phyloP scores from a whole-genome alignment of 371 early-diverging fungal species.

The Dinochytrium kinnereticum region DNA sequence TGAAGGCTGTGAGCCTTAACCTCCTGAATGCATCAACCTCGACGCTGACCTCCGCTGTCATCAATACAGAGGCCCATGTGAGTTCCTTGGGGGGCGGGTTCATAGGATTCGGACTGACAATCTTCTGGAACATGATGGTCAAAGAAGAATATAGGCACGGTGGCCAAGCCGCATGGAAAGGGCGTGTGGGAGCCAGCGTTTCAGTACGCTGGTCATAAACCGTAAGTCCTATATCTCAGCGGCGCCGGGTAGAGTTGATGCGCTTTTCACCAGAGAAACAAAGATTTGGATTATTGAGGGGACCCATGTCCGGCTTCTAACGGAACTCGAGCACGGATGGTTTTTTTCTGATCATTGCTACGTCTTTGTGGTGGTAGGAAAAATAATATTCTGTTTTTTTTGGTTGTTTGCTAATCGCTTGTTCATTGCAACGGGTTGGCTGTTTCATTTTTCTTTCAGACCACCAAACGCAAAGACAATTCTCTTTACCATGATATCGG shows the following conservation, averaged over 20 bases:
- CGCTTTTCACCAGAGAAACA: slow-evolving; percentile 15
- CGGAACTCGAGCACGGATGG: slow-evolving; percentile 29
- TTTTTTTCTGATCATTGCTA: slow-evolving; percentile 27
- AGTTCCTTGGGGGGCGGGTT: too few species aligned
- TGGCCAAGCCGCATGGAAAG: not conserved
- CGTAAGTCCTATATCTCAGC: not conserved
- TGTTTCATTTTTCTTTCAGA: too few species aligned
- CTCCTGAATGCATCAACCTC: slow-evolving; percentile 5
- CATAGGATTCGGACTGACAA: too few species aligned
- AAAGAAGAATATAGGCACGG: too few species aligned
- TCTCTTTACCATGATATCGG: slow-evolving; percentile 18
- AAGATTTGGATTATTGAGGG: slow-evolving; percentile 27
- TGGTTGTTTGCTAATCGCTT: too few species aligned
- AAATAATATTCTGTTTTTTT: too few species aligned
- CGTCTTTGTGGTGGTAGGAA: slow-evolving; percentile 12
- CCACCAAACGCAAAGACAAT: slow-evolving; percentile 12
- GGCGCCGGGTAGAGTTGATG: not conserved
- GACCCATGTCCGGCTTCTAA: slow-evolving; percentile 9
- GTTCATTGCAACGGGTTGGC: too few species aligned
- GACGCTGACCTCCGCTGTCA: not conserved
- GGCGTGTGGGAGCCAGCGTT: not conserved
- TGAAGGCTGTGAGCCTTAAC: not conserved
- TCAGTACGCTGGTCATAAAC: slow-evolving; percentile 4
- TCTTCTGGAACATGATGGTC: too few species aligned
- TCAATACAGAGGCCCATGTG: not conserved